Percentiles rank a stretch among this genome's conserved stretches.
Evolutionary conservation across 2,329 filamentous ascomycete genomes (phyloP).

Genomic region (Microthyrium microscopicum): DNA sequence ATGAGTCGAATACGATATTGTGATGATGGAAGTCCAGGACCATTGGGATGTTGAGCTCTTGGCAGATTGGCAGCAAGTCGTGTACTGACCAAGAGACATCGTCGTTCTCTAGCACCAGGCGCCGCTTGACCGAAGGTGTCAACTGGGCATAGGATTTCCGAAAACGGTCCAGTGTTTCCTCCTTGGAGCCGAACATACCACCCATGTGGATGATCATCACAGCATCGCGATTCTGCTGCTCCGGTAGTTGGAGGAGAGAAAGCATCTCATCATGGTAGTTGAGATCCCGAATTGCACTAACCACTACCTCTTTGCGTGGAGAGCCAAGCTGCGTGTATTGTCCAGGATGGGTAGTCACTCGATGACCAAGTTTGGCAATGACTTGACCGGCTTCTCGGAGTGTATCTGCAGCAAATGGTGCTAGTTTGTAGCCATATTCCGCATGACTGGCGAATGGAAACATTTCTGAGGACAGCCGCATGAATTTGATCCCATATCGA

Average conservation of each 20-base stretch:
- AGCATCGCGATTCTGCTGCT: slow-evolving; percentile 66
- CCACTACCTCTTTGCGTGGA: slow-evolving; percentile 59
- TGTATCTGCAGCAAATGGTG: slow-evolving; percentile 63
- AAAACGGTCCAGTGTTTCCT: slow-evolving; percentile 61
- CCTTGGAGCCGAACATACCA: slow-evolving; percentile 76
- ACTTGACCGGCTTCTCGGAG: slow-evolving; percentile 63
- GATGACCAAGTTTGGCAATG: slow-evolving; percentile 61
- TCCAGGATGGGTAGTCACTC: slow-evolving; percentile 79
- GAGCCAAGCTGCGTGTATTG: slow-evolving; percentile 88
- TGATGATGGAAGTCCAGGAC: slow-evolving; percentile 92
- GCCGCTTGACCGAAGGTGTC: slow-evolving; percentile 54
- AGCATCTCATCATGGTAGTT: slow-evolving; percentile 82
- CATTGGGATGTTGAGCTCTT: slow-evolving; percentile 84
- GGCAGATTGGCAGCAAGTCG: slow-evolving; percentile 74
- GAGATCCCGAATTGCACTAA: slow-evolving; percentile 62
- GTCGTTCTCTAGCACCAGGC: slow-evolving; percentile 84
- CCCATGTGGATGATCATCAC: slow-evolving; percentile 94
- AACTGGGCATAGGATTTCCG: slow-evolving; percentile 54
- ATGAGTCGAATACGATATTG: slow-evolving; percentile 73
- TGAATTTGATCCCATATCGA: slow-evolving; percentile 77
- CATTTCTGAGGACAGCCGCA: slow-evolving; percentile 89
- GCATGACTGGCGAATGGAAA: slow-evolving; percentile 88
- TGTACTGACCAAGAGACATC: slow-evolving; percentile 89
- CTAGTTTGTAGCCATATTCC: slow-evolving; percentile 72
- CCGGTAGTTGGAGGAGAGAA: slow-evolving; percentile 55